Evolutionary conservation across 2,329 filamentous ascomycete species (phyloP).

Genomic region (Eutypa lata): DNA sequence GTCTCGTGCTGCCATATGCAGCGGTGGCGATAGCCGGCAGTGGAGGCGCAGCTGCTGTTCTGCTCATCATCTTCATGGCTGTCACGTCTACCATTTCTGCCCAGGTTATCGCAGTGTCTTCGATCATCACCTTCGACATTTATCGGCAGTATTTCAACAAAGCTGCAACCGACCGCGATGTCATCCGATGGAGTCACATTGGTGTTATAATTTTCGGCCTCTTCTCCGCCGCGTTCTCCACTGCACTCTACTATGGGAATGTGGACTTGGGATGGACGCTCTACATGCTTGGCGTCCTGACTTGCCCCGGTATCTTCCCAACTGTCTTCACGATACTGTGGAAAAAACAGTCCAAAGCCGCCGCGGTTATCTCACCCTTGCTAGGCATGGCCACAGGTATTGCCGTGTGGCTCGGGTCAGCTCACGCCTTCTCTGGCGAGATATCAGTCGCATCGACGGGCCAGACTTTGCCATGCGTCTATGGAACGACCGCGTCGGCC

Average conservation of each 20-base stretch:
- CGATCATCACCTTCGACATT: conserved; percentile 52
- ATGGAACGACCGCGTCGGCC: conserved; percentile 48
- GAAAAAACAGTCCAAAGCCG: conserved; percentile 44
- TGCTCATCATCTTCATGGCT: conserved; percentile 85
- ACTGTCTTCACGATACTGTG: conserved; percentile 52
- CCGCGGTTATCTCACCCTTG: conserved; percentile 47
- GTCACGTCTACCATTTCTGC: conserved; percentile 63
- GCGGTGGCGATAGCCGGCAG: conserved; percentile 80
- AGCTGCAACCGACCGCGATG: conserved; percentile 41
- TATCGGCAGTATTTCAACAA: conserved; percentile 49
- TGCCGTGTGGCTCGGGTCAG: conserved; percentile 49
- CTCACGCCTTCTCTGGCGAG: conserved; percentile 42
- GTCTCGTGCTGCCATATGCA: conserved; percentile 80
- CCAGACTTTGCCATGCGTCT: conserved; percentile 47
- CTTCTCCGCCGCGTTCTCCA: conserved; percentile 49
- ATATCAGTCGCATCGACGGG: conserved; percentile 47
- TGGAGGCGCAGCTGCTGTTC: conserved; percentile 73
- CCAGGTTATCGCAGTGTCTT: conserved; percentile 51
- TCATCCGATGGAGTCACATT: conserved; percentile 50
- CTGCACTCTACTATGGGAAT: conserved; percentile 50
- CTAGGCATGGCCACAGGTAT: conserved; percentile 49
- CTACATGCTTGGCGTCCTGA: conserved; percentile 53
- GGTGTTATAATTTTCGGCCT: conserved; percentile 51
- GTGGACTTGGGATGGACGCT: conserved; percentile 53
- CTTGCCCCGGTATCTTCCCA: conserved; percentile 51